phyloP scores from a whole-genome alignment of 768 basidiomycete species.

The Lentinula guzmanii region DNA sequence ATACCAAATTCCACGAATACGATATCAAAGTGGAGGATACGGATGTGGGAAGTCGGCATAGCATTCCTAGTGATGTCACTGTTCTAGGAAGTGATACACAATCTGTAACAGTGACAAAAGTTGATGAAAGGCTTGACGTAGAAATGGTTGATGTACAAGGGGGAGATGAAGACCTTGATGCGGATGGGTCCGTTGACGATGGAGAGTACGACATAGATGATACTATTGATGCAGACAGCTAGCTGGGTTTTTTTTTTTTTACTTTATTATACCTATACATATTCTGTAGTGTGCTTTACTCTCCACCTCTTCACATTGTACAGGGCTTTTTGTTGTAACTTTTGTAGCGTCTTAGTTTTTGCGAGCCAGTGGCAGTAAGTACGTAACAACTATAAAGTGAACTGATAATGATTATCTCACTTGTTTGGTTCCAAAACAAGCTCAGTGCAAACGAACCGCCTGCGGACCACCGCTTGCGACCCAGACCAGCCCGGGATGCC shows the following conservation, averaged over 20 bases:
- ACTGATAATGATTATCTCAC: conserved; percentile 10
- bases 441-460: conserved; percentile 8
- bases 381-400: conserved; percentile 17
- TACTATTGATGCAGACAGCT: conserved; percentile 11
- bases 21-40: conserved; percentile 10
- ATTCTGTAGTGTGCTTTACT: neutral
- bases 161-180: conserved; percentile 21
- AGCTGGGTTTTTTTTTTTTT: neutral
- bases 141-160: conserved; percentile 8
- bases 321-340: neutral
- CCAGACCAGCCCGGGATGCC: conserved; percentile 7
- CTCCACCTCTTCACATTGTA: neutral
- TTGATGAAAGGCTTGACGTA: conserved; percentile 1
- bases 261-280: conserved; percentile 2
- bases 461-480: conserved; percentile 5
- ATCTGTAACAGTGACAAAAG: conserved; percentile 10
- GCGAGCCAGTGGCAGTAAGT: conserved; percentile 7
- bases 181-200: conserved; percentile 30
- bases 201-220: conserved; percentile 33
- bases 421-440: conserved; percentile 1
- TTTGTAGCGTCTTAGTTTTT: neutral
- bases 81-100: conserved; percentile 32
- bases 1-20: conserved; percentile 14
- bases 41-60: conserved; percentile 44
- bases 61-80: conserved; percentile 55